These are phyloP conservation scores for Cercospora beticola DNA, from an alignment of 2,329 filamentous ascomycete species.

Conservation along the genomic window DNA sequence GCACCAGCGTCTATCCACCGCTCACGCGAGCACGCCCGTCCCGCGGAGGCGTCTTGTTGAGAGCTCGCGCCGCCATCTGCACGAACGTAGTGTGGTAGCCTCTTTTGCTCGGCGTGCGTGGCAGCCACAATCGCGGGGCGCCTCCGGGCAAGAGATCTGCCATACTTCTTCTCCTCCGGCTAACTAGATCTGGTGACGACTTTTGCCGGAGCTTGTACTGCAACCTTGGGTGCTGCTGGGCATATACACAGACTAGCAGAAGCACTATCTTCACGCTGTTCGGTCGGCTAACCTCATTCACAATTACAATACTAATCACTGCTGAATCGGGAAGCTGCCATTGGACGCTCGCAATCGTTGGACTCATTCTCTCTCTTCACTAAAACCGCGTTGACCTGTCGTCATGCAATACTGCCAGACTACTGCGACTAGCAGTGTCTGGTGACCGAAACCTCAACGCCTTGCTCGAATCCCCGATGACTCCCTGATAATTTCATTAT, in stretches of 20 bases:
- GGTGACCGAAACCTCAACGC: not conserved
- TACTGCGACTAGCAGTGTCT: constrained; percentile 6
- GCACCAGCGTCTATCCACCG: not conserved
- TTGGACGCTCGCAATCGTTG: not conserved
- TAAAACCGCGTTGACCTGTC: not conserved
- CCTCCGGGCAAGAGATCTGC: constrained; percentile 1
- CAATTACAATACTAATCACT: not conserved
- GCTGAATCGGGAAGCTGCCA: not conserved
- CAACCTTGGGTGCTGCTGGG: not conserved
- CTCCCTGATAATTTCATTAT: not conserved
- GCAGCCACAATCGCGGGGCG: constrained; percentile 18
- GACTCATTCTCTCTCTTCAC: not conserved
- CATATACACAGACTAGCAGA: not conserved
- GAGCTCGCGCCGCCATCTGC: not conserved
- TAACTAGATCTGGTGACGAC: constrained; percentile 6
- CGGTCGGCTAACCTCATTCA: not conserved
- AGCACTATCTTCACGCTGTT: not conserved
- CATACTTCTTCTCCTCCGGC: not conserved
- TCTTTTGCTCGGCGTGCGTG: constrained; percentile 11
- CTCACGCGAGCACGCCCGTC: not conserved
- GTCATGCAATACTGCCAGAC: not conserved
- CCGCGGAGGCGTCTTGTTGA: not conserved
- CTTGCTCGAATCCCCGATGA: not conserved
- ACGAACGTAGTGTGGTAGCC: not conserved
- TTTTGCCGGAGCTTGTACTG: not conserved